Conservation (phyloP, 805 yeast species). For the Phaffomyces thermotolerans region DNA sequence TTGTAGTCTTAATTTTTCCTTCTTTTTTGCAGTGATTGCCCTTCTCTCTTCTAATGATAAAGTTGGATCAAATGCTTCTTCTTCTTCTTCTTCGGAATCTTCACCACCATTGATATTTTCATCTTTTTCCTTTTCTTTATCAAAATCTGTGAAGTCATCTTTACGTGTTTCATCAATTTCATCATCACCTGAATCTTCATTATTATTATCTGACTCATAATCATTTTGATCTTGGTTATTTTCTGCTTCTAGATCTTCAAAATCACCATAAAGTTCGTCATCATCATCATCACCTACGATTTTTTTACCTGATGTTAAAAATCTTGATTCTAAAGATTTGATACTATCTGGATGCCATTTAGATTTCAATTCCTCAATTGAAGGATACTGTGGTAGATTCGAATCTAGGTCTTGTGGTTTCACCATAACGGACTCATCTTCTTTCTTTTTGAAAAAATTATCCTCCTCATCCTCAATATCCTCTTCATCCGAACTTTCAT, state of each 20-base stretch:
- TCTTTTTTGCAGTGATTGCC: slow-evolving; percentile 76
- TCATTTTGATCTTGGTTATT: slow-evolving; percentile 21
- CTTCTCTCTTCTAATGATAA: slow-evolving; percentile 68
- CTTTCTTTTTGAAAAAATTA: slow-evolving; percentile 49
- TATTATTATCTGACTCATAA: slow-evolving; percentile 17
- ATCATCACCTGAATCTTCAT: slow-evolving; percentile 17
- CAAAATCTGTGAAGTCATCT: slow-evolving; percentile 50
- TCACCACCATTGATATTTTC: slow-evolving; percentile 37
- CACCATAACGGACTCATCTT: slow-evolving; percentile 19
- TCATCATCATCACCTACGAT: slow-evolving; percentile 35
- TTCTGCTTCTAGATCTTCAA: slow-evolving; percentile 43
- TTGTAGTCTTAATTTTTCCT: slow-evolving; percentile 80
- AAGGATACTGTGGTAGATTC: slow-evolving; percentile 30
- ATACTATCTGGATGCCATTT: slow-evolving; percentile 43
- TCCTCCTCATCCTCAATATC: slow-evolving; percentile 41
- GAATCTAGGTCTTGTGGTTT: slow-evolving; percentile 31
- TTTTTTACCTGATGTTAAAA: slow-evolving; percentile 47
- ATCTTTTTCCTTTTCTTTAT: slow-evolving; percentile 40
- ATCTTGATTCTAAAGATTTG: slow-evolving; percentile 36
- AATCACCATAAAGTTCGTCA: slow-evolving; percentile 49
- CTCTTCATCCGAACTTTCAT: slow-evolving; percentile 34
- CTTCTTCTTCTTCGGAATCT: slow-evolving; percentile 31
- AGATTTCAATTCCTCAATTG: slow-evolving; percentile 35
- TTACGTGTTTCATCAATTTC: slow-evolving; percentile 20
- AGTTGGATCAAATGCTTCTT: slow-evolving; percentile 27